phyloP scores from a whole-genome alignment of 164 flowering plant species.

The Annona squamosa region DNA sequence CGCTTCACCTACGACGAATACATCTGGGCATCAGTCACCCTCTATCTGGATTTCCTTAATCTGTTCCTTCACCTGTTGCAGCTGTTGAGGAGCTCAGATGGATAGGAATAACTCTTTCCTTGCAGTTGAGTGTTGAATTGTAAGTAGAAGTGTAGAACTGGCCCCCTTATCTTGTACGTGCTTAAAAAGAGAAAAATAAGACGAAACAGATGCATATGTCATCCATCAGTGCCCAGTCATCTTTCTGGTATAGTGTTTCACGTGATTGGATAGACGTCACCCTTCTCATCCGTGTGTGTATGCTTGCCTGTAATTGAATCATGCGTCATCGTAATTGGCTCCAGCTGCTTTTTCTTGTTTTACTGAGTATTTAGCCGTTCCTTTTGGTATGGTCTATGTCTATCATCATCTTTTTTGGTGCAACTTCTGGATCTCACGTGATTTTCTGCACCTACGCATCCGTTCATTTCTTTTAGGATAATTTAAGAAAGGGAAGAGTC shows the following conservation, averaged over 20 bases:
- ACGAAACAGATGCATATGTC: background rate
- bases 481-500: too few species aligned
- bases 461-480: too few species aligned
- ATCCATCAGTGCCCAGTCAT: too few species aligned
- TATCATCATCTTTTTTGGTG: too few species aligned
- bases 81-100: background rate
- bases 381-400: too few species aligned
- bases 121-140: background rate
- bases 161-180: background rate
- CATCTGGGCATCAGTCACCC: constrained; percentile 13
- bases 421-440: too few species aligned
- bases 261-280: background rate
- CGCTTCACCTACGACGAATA: constrained; percentile 86
- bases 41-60: constrained; percentile 2
- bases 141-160: background rate
- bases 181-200: background rate
- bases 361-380: too few species aligned
- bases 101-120: background rate
- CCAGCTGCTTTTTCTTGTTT: too few species aligned
- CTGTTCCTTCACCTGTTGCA: constrained; percentile 1
- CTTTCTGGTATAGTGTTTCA: too few species aligned
- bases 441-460: too few species aligned
- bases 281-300: background rate
- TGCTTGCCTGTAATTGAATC: background rate
- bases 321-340: too few species aligned